phyloP scores from a whole-genome alignment of 2,329 filamentous ascomycete genomes.

The Botrytis medusae region DNA sequence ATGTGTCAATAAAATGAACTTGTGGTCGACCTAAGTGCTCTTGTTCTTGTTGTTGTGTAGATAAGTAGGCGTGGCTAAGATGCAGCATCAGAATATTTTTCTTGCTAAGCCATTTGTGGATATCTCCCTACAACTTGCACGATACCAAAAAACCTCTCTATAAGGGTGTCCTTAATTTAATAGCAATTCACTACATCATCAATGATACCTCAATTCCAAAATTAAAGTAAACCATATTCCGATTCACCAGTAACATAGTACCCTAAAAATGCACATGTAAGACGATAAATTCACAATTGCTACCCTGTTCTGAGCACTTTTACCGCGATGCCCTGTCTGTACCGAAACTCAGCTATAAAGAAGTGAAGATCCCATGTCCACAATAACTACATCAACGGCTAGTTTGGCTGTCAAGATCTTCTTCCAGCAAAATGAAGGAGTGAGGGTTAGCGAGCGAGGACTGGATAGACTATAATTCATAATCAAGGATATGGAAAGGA shows the following conservation, averaged over 20 bases:
- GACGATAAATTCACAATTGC: background rate
- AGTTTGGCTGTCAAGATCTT: background rate
- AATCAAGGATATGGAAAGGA: background rate
- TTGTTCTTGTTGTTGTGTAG: background rate
- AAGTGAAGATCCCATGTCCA: background rate
- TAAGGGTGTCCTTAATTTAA: background rate
- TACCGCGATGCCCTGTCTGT: background rate
- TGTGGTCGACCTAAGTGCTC: background rate
- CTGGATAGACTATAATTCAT: background rate
- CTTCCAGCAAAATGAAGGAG: background rate
- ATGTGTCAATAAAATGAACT: background rate
- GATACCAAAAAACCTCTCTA: background rate
- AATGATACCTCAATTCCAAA: background rate
- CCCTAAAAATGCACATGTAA: background rate
- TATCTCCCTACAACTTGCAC: background rate
- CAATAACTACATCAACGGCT: background rate
- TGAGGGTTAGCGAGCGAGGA: background rate
- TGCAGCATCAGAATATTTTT: background rate
- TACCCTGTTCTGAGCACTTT: background rate
- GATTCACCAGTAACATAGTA: background rate
- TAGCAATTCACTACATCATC: background rate
- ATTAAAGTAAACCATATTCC: background rate
- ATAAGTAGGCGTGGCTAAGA: background rate
- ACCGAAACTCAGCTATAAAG: background rate
- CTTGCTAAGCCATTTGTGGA: background rate